A percentile compares a stretch with the other conserved stretches of the same genome.
These are phyloP conservation scores for Cordyceps javanica DNA, from an alignment of 2,329 filamentous ascomycete genomes.

Conservation along the genomic window DNA sequence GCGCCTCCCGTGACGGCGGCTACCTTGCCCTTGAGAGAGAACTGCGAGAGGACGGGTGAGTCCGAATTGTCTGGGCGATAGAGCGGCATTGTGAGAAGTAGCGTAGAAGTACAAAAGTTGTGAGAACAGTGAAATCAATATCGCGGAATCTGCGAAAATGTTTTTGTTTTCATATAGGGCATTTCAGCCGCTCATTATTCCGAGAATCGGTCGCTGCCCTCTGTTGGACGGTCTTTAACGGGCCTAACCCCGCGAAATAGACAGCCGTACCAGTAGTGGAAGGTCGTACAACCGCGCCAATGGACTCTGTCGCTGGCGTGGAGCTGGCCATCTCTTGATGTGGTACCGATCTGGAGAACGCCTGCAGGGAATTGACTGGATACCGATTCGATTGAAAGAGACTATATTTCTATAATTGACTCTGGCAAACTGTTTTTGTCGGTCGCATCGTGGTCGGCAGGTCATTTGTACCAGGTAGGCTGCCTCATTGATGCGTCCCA, in stretches of 20 bases:
- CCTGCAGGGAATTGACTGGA: no score
- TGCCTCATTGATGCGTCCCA: not conserved
- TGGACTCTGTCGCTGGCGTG: not conserved
- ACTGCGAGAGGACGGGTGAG: conserved; percentile 7
- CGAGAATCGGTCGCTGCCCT: not conserved
- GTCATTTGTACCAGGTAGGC: not conserved
- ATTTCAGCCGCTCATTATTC: not conserved
- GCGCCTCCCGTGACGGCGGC: conserved; percentile 11
- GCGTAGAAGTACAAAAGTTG: not conserved
- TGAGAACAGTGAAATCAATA: not conserved
- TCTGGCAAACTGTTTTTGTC: not conserved
- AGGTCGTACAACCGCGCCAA: conserved; percentile 5
- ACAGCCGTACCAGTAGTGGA: conserved; percentile 4
- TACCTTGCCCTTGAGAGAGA: conserved; percentile 9
- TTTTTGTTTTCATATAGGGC: not conserved
- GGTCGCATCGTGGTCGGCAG: not conserved
- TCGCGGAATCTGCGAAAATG: not conserved
- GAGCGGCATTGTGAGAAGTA: not conserved
- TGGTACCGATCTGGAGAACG: not conserved
- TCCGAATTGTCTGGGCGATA: conserved; percentile 7
- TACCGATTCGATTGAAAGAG: not conserved
- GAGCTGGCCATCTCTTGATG: not conserved
- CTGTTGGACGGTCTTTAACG: not conserved
- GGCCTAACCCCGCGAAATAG: not conserved
- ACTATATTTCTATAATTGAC: not conserved